These are phyloP conservation scores for Rhizopus delemar DNA, from an alignment of 371 early-diverging fungal genomes.

Conservation along the genomic window DNA sequence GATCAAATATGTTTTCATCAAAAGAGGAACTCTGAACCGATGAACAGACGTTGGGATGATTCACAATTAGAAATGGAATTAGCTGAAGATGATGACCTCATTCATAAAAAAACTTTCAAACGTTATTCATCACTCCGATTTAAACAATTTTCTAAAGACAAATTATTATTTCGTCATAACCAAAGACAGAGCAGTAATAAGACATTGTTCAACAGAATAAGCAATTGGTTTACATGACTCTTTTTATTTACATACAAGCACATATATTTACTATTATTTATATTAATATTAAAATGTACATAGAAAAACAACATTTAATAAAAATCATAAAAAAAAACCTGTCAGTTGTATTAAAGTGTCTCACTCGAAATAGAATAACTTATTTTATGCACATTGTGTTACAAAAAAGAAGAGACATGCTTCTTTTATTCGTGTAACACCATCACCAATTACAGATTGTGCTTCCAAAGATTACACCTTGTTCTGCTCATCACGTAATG, in stretches of 20 bases:
- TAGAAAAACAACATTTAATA: too few species aligned
- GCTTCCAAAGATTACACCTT: not conserved
- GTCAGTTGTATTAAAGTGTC: too few species aligned
- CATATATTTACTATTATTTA: too few species aligned
- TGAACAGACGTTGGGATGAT: conserved; percentile 28
- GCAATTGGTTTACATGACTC: conserved; percentile 2
- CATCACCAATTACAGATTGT: too few species aligned
- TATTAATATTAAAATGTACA: too few species aligned
- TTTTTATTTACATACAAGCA: too few species aligned
- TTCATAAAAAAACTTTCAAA: conserved; percentile 18
- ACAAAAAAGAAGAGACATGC: too few species aligned
- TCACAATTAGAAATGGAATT: conserved; percentile 33
- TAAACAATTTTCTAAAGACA: conserved; percentile 16
- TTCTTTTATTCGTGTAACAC: too few species aligned
- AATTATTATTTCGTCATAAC: not conserved
- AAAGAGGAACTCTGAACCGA: conserved; percentile 18
- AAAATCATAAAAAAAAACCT: too few species aligned
- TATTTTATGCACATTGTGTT: too few species aligned
- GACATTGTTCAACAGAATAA: not conserved
- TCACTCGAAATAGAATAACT: too few species aligned
- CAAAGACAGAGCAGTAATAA: not conserved
- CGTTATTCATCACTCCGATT: conserved; percentile 26
- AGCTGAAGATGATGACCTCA: conserved; percentile 38
- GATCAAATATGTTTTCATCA: not conserved
- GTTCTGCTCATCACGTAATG: not conserved